These are phyloP conservation scores for Suhomyces anneliseae DNA, from an alignment of 1,139 yeast species.

Conservation along the genomic window DNA sequence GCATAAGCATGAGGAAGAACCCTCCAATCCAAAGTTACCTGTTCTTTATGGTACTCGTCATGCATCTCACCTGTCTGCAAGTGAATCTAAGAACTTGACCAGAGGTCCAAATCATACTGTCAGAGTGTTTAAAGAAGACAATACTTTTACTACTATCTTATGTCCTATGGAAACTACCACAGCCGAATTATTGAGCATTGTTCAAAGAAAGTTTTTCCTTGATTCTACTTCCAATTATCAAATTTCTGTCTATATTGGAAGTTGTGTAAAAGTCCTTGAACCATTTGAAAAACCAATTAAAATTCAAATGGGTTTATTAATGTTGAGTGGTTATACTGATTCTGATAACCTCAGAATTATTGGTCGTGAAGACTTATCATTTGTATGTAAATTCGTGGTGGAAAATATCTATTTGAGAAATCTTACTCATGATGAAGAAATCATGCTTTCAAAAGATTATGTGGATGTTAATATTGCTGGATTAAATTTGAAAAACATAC, in stretches of 20 bases:
- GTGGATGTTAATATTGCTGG: slow-evolving; percentile 75
- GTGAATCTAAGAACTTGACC: slow-evolving; percentile 13
- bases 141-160: slow-evolving; percentile 77
- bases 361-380: slow-evolving; percentile 87
- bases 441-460: slow-evolving; percentile 60
- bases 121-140: slow-evolving; percentile 75
- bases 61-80: slow-evolving; percentile 25
- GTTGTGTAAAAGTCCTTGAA: slow-evolving; percentile 70
- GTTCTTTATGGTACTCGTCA: slow-evolving; percentile 39
- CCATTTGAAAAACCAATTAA: slow-evolving; percentile 75
- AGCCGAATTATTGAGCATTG: slow-evolving; percentile 64
- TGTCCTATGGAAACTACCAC: slow-evolving; percentile 79
- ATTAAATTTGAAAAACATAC: slow-evolving; percentile 79
- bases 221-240: slow-evolving; percentile 72
- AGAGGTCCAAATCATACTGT: slow-evolving; percentile 52
- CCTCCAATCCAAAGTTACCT: slow-evolving; percentile 23
- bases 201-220: slow-evolving; percentile 75
- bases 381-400: slow-evolving; percentile 79
- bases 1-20: slow-evolving; percentile 1
- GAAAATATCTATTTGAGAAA: slow-evolving; percentile 71
- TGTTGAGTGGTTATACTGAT: slow-evolving; percentile 78
- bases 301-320: slow-evolving; percentile 71
- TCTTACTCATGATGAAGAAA: slow-evolving; percentile 67
- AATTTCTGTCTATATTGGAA: slow-evolving; percentile 78
- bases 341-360: slow-evolving; percentile 73